Evolutionary conservation across 192 early-diverging fungal genomes (phyloP).

Genomic region (Mortierella antarctica): DNA sequence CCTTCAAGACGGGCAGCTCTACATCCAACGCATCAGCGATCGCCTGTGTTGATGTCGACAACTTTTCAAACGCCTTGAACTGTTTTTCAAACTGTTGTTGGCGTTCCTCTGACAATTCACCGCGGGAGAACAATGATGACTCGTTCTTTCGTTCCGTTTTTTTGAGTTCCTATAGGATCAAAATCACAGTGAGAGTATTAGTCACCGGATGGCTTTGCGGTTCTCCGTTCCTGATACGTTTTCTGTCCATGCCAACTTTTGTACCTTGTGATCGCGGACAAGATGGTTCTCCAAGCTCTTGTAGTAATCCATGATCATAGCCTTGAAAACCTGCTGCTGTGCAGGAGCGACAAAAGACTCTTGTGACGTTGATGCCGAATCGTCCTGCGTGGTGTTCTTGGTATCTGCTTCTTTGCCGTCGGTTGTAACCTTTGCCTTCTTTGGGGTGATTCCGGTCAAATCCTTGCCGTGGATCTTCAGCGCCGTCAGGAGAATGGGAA

Average conservation of each 20-base stretch:
- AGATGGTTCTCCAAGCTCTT: constrained; percentile 67
- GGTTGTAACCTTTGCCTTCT: constrained; percentile 51
- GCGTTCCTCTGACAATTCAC: constrained; percentile 82
- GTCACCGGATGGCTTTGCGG: neutral
- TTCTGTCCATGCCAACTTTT: neutral
- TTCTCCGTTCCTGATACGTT: neutral
- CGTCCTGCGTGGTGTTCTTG: constrained; percentile 16
- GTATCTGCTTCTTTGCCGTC: constrained; percentile 38
- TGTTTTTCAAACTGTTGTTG: constrained; percentile 80
- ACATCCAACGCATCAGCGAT: constrained; percentile 79
- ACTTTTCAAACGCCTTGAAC: constrained; percentile 75
- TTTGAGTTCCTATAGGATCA: constrained; percentile 63
- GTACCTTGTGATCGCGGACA: constrained; percentile 74
- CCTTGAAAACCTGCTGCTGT: constrained; percentile 53
- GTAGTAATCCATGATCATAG: constrained; percentile 73
- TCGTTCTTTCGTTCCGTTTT: constrained; percentile 81
- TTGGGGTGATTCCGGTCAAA: constrained; percentile 58
- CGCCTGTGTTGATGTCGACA: constrained; percentile 57
- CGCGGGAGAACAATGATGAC: constrained; percentile 82
- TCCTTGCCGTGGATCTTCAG: constrained; percentile 66
- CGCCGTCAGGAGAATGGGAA: constrained; percentile 63
- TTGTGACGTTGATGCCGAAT: constrained; percentile 7
- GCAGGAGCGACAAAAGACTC: constrained; percentile 47
- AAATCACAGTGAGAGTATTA: neutral
- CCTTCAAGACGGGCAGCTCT: constrained; percentile 83